These are phyloP conservation scores for Pythium dissimile DNA, from an alignment of 352 stramenopile genomes.

Conservation along the genomic window DNA sequence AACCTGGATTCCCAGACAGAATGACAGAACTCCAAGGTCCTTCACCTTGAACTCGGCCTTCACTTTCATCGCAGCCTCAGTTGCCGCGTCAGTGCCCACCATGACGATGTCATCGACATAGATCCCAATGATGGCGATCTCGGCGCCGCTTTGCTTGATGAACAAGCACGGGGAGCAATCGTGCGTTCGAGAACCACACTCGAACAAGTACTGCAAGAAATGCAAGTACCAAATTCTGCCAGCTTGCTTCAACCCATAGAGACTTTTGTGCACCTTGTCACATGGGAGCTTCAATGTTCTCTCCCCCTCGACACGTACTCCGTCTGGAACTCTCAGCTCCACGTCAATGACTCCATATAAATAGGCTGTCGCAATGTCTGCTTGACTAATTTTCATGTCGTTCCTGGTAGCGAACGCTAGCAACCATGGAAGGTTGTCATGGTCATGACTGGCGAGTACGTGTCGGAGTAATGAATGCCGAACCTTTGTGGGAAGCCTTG, in stretches of 20 bases:
- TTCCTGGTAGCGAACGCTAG: constrained; percentile 16
- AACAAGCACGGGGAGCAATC: constrained; percentile 18
- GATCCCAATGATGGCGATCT: constrained; percentile 24
- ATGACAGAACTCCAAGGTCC: constrained; percentile 16
- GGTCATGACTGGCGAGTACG: constrained; percentile 20
- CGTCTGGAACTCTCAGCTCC: constrained; percentile 15
- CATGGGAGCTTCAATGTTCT: constrained; percentile 4
- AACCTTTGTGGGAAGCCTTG: constrained; percentile 17
- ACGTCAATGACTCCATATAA: constrained; percentile 19
- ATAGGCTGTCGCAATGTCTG: constrained; percentile 21
- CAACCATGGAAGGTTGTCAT: constrained; percentile 20
- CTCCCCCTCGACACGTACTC: constrained; percentile 21
- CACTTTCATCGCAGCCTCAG: constrained; percentile 16
- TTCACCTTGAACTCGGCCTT: constrained; percentile 22
- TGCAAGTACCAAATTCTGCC: constrained; percentile 15
- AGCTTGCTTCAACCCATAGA: constrained; percentile 22
- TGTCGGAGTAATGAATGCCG: constrained; percentile 19
- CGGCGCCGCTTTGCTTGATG: constrained; percentile 16
- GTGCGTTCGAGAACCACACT: constrained; percentile 15
- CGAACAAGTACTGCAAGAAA: constrained; percentile 19
- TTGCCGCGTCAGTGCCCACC: constrained; percentile 16
- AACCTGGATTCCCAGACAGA: constrained; percentile 20
- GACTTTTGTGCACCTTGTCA: constrained; percentile 10
- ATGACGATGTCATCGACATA: constrained; percentile 23
- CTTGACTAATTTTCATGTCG: constrained; percentile 11